phyloP scores from a whole-genome alignment of 305 asterid species.

The Lippia alba region DNA sequence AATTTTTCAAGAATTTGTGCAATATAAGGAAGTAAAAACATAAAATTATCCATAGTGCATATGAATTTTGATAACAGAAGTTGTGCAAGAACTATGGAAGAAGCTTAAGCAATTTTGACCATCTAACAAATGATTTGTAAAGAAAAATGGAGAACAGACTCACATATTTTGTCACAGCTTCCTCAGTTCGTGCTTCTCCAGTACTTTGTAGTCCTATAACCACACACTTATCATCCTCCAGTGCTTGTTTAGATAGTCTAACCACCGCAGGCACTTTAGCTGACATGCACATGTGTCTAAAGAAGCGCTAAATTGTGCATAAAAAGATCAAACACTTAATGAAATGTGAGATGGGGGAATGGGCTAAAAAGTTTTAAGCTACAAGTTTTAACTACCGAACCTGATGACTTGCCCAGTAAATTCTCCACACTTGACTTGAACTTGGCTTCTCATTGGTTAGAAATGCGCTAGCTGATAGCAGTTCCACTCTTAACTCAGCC shows the following conservation, averaged over 20 bases:
- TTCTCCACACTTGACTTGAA: constrained; percentile 87
- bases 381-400: constrained; percentile 45
- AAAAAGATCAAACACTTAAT: constrained; percentile 36
- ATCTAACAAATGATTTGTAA: constrained; percentile 16
- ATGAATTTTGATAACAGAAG: constrained; percentile 15
- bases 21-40: constrained; percentile 13
- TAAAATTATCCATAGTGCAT: constrained; percentile 16
- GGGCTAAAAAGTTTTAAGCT: constrained; percentile 27
- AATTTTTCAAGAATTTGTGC: constrained; percentile 18
- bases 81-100: constrained; percentile 23
- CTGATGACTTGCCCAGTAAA: constrained; percentile 99
- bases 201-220: constrained; percentile 98
- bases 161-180: constrained; percentile 95
- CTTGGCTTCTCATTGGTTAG: constrained; percentile 62
- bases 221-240: constrained; percentile 79
- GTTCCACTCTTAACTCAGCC: constrained; percentile 88
- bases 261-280: constrained; percentile 98
- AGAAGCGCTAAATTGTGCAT: constrained; percentile 79
- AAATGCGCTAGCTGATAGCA: constrained; percentile 75
- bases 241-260: constrained; percentile 80
- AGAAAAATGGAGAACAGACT: constrained; percentile 38
- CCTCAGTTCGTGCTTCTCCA: constrained; percentile 99
- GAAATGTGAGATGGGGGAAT: constrained; percentile 29
- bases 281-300: constrained; percentile 95
- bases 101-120: constrained; percentile 4